Conservation (phyloP, 1,139 yeast species). For the Diutina pseudorugosa region DNA sequence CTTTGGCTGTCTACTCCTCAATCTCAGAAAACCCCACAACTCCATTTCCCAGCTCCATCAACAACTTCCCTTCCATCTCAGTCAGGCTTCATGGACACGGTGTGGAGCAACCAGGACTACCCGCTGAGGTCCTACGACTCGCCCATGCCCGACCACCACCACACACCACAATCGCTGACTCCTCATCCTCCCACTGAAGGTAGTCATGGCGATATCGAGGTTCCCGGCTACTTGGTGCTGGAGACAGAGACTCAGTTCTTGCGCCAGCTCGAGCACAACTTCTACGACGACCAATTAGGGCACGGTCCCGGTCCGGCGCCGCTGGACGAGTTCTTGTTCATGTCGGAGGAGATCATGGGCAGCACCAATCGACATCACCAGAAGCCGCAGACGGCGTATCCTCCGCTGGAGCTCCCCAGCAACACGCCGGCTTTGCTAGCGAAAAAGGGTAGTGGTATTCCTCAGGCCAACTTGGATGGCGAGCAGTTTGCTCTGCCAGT, state of each 20-base stretch:
- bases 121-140: neutral
- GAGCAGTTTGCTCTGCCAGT: conserved; percentile 24
- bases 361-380: neutral
- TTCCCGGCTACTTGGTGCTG: neutral
- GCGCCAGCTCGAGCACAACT: neutral
- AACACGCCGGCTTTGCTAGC: conserved; percentile 10
- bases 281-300: neutral
- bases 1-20: too few relatives aligned
- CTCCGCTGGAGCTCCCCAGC: conserved; percentile 9
- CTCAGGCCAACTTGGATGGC: conserved; percentile 4
- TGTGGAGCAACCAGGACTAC: neutral
- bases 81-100: neutral
- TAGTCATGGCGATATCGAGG: neutral
- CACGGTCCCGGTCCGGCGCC: neutral
- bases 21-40: too few relatives aligned
- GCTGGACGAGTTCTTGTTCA: neutral
- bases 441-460: neutral
- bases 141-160: neutral
- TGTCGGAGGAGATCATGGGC: neutral
- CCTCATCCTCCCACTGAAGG: neutral
- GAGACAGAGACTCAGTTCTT: neutral
- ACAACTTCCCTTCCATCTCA: neutral
- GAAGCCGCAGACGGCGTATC: conserved; percentile 7
- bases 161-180: neutral
- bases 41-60: too few relatives aligned